Conservation (phyloP, 1,139 yeast species). For the Protomyces inouyei region DNA sequence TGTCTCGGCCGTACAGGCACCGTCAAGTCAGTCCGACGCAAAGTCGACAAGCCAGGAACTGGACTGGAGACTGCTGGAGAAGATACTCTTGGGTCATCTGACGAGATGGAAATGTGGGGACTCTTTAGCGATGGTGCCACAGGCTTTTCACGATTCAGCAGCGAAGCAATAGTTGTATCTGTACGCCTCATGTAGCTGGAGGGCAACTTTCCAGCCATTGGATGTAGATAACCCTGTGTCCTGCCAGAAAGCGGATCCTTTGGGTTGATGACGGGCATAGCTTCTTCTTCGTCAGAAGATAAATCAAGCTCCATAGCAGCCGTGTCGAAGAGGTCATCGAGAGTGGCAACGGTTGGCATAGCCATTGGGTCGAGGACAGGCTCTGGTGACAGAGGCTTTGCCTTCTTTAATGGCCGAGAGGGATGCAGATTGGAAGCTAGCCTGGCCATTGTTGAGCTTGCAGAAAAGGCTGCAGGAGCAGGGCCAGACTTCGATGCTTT, state of each 20-base stretch:
- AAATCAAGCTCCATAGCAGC: background rate
- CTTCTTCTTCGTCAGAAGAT: background rate
- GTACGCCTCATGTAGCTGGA: background rate
- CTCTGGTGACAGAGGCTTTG: background rate
- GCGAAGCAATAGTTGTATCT: background rate
- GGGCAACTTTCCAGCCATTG: background rate
- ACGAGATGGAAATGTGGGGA: too few relatives aligned
- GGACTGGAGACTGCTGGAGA: background rate
- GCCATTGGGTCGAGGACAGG: background rate
- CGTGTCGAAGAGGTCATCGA: background rate
- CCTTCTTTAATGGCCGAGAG: background rate
- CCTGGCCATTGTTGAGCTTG: too few relatives aligned
- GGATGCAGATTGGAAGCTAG: too few relatives aligned
- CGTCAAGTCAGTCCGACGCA: background rate
- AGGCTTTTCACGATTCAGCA: too few relatives aligned
- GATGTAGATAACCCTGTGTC: background rate
- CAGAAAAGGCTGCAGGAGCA: too few relatives aligned
- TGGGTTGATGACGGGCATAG: background rate
- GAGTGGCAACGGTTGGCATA: background rate
- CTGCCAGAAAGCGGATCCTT: background rate
- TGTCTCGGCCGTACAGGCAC: background rate
- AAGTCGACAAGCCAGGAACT: background rate
- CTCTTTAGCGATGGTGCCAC: too few relatives aligned
- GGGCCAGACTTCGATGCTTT: too few relatives aligned
- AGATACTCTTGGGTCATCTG: too few relatives aligned